Conservation (phyloP, 2,329 filamentous ascomycete genomes). For the Sarocladium strictum region DNA sequence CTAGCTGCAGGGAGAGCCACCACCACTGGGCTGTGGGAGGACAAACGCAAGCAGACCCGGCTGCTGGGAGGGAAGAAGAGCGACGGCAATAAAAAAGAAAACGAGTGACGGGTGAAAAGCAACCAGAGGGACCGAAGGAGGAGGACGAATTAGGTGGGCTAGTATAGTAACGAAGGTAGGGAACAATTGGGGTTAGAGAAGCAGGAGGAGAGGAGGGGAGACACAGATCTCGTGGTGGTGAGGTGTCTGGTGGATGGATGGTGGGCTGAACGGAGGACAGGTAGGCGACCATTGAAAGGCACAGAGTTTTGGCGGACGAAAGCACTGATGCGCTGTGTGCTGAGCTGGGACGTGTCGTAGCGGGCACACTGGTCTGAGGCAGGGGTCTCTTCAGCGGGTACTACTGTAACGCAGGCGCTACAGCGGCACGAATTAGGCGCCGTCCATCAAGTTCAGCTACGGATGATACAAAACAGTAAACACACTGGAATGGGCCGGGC, state of each 20-base stretch:
- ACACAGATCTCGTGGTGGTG: not conserved
- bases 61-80: constrained; percentile 3
- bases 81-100: not conserved
- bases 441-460: not conserved
- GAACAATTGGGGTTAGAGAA: not conserved
- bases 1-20: constrained; percentile 1
- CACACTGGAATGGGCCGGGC: constrained; percentile 6
- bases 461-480: constrained; percentile 3
- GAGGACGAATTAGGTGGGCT: not conserved
- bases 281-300: too few relatives aligned
- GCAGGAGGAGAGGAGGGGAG: not conserved
- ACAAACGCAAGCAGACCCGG: constrained; percentile 5
- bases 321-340: too few relatives aligned
- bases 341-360: not conserved
- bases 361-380: not conserved
- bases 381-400: not conserved
- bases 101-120: constrained; percentile 3
- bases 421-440: not conserved
- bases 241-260: not conserved
- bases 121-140: not conserved
- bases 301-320: too few relatives aligned
- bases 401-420: not conserved
- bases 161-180: not conserved
- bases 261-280: not conserved
- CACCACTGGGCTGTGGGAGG: not conserved